Evolutionary conservation across 2,329 filamentous ascomycete genomes (phyloP).

Genomic region (Claviceps spartinae): DNA sequence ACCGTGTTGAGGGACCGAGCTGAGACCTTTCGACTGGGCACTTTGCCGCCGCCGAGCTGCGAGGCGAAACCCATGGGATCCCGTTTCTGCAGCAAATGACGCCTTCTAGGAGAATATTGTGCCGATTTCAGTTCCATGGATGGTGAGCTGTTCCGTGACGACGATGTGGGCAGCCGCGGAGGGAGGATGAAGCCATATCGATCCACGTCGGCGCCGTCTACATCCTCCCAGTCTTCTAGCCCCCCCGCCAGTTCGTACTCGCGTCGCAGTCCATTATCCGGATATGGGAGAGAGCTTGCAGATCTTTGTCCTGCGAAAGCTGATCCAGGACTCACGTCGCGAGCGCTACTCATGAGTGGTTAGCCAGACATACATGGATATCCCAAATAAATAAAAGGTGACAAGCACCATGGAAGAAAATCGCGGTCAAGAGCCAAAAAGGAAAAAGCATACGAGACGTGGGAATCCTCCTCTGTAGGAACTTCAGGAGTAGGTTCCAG

Average conservation of each 20-base stretch:
- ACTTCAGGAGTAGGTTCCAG: slow-evolving; percentile 36
- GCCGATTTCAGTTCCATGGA: slow-evolving; percentile 29
- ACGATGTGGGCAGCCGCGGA: slow-evolving; percentile 26
- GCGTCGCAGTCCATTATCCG: slow-evolving; percentile 20
- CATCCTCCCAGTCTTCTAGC: slow-evolving; percentile 54
- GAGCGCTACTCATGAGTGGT: slow-evolving; percentile 2
- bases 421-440: slow-evolving; percentile 19
- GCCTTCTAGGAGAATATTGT: slow-evolving; percentile 31
- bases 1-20: slow-evolving; percentile 46
- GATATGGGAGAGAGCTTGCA: slow-evolving; percentile 30
- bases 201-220: slow-evolving; percentile 48
- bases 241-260: slow-evolving; percentile 41
- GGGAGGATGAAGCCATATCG: slow-evolving; percentile 53
- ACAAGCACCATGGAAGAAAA: not conserved
- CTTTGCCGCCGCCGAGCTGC: slow-evolving; percentile 25
- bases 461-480: slow-evolving; percentile 37
- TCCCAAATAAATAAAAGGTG: not conserved
- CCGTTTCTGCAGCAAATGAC: slow-evolving; percentile 29
- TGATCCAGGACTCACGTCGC: slow-evolving; percentile 17
- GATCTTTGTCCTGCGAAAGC: slow-evolving; percentile 25
- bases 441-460: slow-evolving; percentile 43
- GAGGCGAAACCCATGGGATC: slow-evolving; percentile 24
- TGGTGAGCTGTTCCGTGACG: slow-evolving; percentile 27
- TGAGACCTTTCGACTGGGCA: slow-evolving; percentile 41
- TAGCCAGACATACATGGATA: not conserved